A percentile compares a stretch with the other conserved stretches of the same genome.
phyloP scores from a whole-genome alignment of 1,139 yeast genomes.

The Pichia sp. region DNA sequence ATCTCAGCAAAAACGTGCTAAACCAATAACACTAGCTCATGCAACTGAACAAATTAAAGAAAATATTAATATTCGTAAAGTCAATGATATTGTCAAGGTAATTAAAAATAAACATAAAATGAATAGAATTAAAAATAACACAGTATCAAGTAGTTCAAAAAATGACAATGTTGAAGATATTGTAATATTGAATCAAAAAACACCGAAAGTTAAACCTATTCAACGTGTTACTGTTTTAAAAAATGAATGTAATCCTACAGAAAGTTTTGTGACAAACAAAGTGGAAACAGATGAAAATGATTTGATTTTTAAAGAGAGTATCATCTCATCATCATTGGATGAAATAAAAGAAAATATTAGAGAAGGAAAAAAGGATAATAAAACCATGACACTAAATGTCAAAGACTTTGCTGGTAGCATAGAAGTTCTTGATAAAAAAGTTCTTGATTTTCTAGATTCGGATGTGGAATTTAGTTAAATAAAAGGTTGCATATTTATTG shows the following conservation, averaged over 20 bases:
- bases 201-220: constrained; percentile 1
- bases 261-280: background rate
- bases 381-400: constrained; percentile 1
- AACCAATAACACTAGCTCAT: background rate
- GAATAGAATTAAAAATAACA: background rate
- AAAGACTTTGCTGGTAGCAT: background rate
- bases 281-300: background rate
- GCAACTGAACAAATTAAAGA: background rate
- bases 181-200: constrained; percentile 1
- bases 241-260: too few species aligned
- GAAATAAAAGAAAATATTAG: background rate
- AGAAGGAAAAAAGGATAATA: background rate
- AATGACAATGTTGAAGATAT: constrained; percentile 4
- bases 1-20: constrained; percentile 1
- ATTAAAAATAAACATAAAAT: background rate
- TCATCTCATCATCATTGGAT: background rate
- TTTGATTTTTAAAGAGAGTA: background rate
- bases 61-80: background rate
- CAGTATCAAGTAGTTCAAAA: background rate
- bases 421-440: background rate
- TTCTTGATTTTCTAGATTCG: constrained; percentile 17
- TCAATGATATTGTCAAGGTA: background rate
- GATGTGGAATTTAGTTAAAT: constrained; percentile 15
- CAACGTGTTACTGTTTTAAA: background rate
- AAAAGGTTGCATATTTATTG: background rate